Evolutionary conservation across 2,329 filamentous ascomycete genomes (phyloP).

Genomic region (Fusarium chlamydosporum): DNA sequence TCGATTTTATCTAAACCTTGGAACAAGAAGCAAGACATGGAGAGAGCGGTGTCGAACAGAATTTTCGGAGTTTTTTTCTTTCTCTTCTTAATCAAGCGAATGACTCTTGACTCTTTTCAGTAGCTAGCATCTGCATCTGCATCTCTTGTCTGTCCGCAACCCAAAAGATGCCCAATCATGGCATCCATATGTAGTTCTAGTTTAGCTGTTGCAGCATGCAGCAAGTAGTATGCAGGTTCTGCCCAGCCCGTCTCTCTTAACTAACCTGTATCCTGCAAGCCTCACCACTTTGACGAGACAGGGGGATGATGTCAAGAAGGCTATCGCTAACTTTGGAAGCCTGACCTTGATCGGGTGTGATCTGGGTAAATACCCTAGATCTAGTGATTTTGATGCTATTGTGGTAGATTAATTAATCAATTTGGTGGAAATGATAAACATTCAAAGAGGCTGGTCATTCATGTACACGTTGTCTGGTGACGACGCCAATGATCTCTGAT

Average conservation of each 20-base stretch:
- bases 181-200: slow-evolving; percentile 6
- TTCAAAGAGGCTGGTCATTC: slow-evolving; percentile 34
- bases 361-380: slow-evolving; percentile 8
- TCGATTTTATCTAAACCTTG: not conserved
- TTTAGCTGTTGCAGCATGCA: slow-evolving; percentile 22
- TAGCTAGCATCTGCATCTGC: slow-evolving; percentile 4
- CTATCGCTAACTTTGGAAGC: slow-evolving; percentile 21
- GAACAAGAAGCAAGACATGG: not conserved
- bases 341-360: slow-evolving; percentile 2
- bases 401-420: not conserved
- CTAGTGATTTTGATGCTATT: not conserved
- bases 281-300: slow-evolving; percentile 21
- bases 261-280: slow-evolving; percentile 30
- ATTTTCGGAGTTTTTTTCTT: slow-evolving; percentile 28
- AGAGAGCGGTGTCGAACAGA: slow-evolving; percentile 46
- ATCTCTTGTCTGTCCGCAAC: slow-evolving; percentile 9
- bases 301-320: slow-evolving; percentile 40
- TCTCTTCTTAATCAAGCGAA: slow-evolving; percentile 2
- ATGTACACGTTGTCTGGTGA: slow-evolving; percentile 43
- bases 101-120: slow-evolving; percentile 24
- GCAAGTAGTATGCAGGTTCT: slow-evolving; percentile 32
- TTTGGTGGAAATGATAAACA: slow-evolving; percentile 9
- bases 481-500: slow-evolving; percentile 34
- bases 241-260: slow-evolving; percentile 28
- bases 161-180: slow-evolving; percentile 35